Percentiles rank a stretch among this genome's conserved stretches.
phyloP scores from a whole-genome alignment of 2,329 filamentous ascomycete species.

The Lanzia echinophila region DNA sequence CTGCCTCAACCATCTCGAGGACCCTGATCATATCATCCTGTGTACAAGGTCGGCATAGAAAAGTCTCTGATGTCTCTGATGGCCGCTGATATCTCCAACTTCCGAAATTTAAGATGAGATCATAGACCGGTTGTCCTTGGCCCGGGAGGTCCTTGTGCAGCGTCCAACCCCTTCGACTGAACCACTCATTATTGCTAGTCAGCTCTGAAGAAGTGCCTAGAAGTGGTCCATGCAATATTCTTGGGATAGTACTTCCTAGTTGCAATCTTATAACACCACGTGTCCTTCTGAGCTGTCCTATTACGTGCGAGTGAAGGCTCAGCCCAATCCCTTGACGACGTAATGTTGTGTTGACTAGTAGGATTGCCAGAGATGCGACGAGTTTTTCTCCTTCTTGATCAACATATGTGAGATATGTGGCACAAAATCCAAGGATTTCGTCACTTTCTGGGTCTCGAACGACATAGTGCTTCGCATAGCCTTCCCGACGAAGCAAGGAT shows the following conservation, averaged over 20 bases:
- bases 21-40: conserved; percentile 40
- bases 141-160: conserved; percentile 40
- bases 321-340: conserved; percentile 45
- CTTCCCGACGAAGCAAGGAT: conserved; percentile 45
- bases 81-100: conserved; percentile 37
- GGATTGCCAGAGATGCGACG: conserved; percentile 48
- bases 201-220: conserved; percentile 27
- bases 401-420: conserved; percentile 52
- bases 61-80: conserved; percentile 36
- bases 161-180: conserved; percentile 47
- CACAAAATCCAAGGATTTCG: conserved; percentile 50
- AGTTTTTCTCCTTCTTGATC: conserved; percentile 46
- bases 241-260: conserved; percentile 52
- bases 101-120: conserved; percentile 48
- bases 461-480: conserved; percentile 51
- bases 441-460: conserved; percentile 41
- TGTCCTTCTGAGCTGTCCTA: conserved; percentile 42
- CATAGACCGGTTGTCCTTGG: conserved; percentile 43
- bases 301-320: conserved; percentile 46
- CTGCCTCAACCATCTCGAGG: conserved; percentile 43
- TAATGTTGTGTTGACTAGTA: conserved; percentile 45
- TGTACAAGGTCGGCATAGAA: conserved; percentile 27
- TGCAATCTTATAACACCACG: conserved; percentile 48
- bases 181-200: conserved; percentile 41
- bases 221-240: conserved; percentile 49